Conservation (phyloP, 1,139 yeast species). For the Kluyveromyces sp. region DNA sequence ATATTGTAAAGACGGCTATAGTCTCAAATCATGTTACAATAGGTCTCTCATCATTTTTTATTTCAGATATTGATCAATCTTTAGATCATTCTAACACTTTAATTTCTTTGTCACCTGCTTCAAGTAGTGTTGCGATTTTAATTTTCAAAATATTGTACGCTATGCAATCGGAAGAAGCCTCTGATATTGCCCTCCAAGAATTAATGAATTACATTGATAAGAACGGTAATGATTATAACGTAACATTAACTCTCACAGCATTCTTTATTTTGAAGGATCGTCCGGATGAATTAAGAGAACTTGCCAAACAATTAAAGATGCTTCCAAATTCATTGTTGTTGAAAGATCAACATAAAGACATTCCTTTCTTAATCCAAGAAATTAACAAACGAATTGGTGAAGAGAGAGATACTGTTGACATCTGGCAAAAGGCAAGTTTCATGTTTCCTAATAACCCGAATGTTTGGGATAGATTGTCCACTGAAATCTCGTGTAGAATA, state of each 20-base stretch:
- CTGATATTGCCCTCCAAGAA: slow-evolving; percentile 74
- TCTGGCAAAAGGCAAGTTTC: slow-evolving; percentile 67
- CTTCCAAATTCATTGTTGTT: slow-evolving; percentile 43
- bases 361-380: slow-evolving; percentile 54
- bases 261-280: slow-evolving; percentile 56
- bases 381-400: slow-evolving; percentile 35
- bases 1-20: slow-evolving; percentile 23
- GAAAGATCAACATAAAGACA: slow-evolving; percentile 43
- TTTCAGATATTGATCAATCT: slow-evolving; percentile 53
- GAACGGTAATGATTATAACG: slow-evolving; percentile 56
- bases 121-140: slow-evolving; percentile 58
- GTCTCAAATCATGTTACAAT: slow-evolving; percentile 60
- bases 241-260: slow-evolving; percentile 72
- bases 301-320: slow-evolving; percentile 56
- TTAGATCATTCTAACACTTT: slow-evolving; percentile 59
- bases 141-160: slow-evolving; percentile 76
- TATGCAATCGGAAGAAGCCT: slow-evolving; percentile 62
- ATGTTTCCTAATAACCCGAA: slow-evolving; percentile 63
- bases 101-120: slow-evolving; percentile 46
- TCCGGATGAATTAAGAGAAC: slow-evolving; percentile 46
- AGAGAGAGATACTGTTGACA: slow-evolving; percentile 17
- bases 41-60: slow-evolving; percentile 64
- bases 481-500: slow-evolving; percentile 47
- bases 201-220: slow-evolving; percentile 53
- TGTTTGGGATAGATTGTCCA: slow-evolving; percentile 61